Percentiles rank a stretch among this genome's conserved stretches.
Conservation (phyloP, 441 rosid species). For the Rhodomyrtus psidioides region DNA sequence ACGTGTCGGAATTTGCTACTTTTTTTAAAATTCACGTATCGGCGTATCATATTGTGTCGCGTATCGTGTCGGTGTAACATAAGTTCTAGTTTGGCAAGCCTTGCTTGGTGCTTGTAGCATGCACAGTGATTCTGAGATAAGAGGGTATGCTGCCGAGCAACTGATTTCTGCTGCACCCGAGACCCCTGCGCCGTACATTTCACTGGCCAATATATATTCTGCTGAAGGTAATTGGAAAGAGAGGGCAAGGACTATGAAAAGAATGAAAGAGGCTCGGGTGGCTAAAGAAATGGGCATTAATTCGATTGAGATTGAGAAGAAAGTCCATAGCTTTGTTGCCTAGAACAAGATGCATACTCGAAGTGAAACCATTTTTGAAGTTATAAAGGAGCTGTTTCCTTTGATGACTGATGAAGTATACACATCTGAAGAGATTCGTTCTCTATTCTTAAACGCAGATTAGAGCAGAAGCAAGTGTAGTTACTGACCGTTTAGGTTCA, state of each 20-base stretch:
- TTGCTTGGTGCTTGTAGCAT: constrained; percentile 84
- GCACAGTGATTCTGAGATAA: constrained; percentile 48
- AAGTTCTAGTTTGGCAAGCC: constrained; percentile 68
- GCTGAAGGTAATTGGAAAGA: constrained; percentile 66
- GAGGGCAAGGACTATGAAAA: constrained; percentile 58
- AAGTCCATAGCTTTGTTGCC: constrained; percentile 67
- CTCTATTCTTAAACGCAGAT: constrained; percentile 24
- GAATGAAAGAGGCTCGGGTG: constrained; percentile 66
- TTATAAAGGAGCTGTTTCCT: constrained; percentile 38
- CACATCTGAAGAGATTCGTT: constrained; percentile 38
- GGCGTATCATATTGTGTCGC: too few species aligned
- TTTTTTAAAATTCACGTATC: too few species aligned
- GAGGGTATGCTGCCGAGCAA: constrained; percentile 65
- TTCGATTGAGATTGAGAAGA: constrained; percentile 79
- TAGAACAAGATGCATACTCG: constrained; percentile 68
- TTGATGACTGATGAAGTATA: constrained; percentile 71
- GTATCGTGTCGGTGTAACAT: too few species aligned
- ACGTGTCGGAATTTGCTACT: too few species aligned
- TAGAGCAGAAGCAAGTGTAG: not conserved
- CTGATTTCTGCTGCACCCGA: constrained; percentile 36
- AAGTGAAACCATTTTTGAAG: constrained; percentile 36
- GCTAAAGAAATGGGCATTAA: constrained; percentile 72
- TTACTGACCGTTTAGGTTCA: not conserved
- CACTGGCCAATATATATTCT: constrained; percentile 78
- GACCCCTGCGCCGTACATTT: constrained; percentile 52